Evolutionary conservation across 1,139 yeast genomes (phyloP), one percentile per base, ranked within the genome.

Genomic region (Magnusiomyces fungicola): DNA sequence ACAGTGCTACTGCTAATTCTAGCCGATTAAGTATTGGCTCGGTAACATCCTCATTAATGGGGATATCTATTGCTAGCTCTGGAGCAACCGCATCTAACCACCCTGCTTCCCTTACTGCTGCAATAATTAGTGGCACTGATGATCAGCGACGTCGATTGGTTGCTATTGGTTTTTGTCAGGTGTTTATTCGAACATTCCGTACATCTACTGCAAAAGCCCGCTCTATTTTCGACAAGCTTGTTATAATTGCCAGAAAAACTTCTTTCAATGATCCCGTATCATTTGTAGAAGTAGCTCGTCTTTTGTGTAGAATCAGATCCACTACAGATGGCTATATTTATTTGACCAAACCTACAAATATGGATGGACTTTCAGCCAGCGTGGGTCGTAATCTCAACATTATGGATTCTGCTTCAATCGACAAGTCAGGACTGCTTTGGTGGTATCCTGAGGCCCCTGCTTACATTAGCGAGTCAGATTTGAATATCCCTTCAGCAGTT

Each of bases 281-380:
- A 1, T 69, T 80, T 48, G 63, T 82, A 27, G 69, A 74, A 2
- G 68, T 80, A 1, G 72, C 81, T 19, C 73, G 83, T 48, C 69
- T 79, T 19, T 64, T 84, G 50, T 68, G 76, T 16, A 69, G 90
- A 52, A 65, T 83, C 1, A 69, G 94, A 48, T 71, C 70, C 0
- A 76, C 83, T 0, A 59, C 68, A 3, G 74, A 73, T 33, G 72
- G 72, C 14, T 66, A 64, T 32, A 63, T 83, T 1, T 79, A 71
- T 57, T 66, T 83, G 41, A 69, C 79, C 0, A 69, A 72, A 14
- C 85, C 87, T 3, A 65, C 67, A 1, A 87, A 83, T 58, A 78
- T 82, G 73, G 83, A 79, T 47, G 89, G 88, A 0, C 65, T 83
- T 27, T 76, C 88, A 2, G 75, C 80, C 3, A 75, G 80, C 0